Conservation (phyloP, 768 basidiomycete genomes). For the Dentipellis sp. region DNA sequence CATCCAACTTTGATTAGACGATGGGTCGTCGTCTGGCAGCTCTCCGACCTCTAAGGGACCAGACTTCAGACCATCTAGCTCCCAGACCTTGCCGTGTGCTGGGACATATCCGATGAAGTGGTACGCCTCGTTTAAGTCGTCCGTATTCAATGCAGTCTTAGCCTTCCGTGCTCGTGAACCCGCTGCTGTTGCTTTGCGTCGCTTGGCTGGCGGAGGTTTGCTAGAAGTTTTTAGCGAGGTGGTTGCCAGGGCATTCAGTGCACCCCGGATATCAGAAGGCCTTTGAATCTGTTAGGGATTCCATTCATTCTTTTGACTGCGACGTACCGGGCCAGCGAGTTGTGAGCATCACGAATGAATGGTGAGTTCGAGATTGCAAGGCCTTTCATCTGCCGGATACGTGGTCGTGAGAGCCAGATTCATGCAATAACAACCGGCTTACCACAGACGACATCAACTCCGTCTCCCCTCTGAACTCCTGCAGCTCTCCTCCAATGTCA, state of each 20-base stretch:
- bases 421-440: constrained; percentile 16
- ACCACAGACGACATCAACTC: constrained; percentile 50
- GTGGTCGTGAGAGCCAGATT: neutral
- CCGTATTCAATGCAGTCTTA: constrained; percentile 11
- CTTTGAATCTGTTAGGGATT: constrained; percentile 19
- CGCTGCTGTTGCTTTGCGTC: constrained; percentile 14
- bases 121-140: constrained; percentile 35
- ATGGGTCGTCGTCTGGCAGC: constrained; percentile 20
- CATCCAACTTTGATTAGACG: constrained; percentile 39
- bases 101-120: constrained; percentile 64
- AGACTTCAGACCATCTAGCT: constrained; percentile 54
- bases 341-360: constrained; percentile 45
- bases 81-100: constrained; percentile 58
- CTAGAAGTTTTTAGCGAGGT: constrained; percentile 33
- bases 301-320: too few relatives aligned
- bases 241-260: constrained; percentile 35
- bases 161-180: constrained; percentile 18
- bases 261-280: constrained; percentile 49
- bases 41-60: constrained; percentile 60
- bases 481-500: constrained; percentile 37
- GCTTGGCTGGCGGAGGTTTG: constrained; percentile 31
- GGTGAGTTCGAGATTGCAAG: constrained; percentile 50
- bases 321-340: constrained; percentile 48
- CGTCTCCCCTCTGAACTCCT: constrained; percentile 39
- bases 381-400: constrained; percentile 45